Evolutionary conservation across 768 basidiomycete genomes (phyloP).

Genomic region (Psilocybe sp.): DNA sequence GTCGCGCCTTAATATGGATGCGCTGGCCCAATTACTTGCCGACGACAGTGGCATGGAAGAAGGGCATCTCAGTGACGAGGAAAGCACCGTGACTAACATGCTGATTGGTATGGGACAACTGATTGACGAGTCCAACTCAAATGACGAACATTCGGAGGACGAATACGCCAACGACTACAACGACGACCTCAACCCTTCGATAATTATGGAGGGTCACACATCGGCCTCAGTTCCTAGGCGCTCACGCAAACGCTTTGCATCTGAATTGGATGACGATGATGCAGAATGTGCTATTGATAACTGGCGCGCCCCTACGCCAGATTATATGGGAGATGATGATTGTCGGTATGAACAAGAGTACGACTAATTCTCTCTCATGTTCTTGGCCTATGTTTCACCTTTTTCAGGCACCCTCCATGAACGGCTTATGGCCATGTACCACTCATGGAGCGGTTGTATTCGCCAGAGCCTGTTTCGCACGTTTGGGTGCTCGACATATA

Average conservation of each 20-base stretch:
- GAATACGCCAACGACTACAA: not conserved
- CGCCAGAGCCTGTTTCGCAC: no score
- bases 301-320: conserved; percentile 41
- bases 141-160: not conserved
- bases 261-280: not conserved
- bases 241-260: not conserved
- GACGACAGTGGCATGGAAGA: conserved; percentile 24
- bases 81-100: conserved; percentile 14
- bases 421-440: conserved; percentile 8
- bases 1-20: conserved; percentile 54
- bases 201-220: no score
- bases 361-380: conserved; percentile 22
- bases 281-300: conserved; percentile 38
- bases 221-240: no score
- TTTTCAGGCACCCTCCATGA: conserved; percentile 22
- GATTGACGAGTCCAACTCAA: conserved; percentile 10
- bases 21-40: conserved; percentile 48
- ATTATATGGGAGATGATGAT: conserved; percentile 16
- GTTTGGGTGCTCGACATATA: no score
- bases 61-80: conserved; percentile 19
- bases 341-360: conserved; percentile 38
- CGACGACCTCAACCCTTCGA: not conserved
- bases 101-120: conserved; percentile 11
- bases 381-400: conserved; percentile 11
- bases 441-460: conserved; percentile 8